Evolutionary conservation across 352 stramenopile species (phyloP), one percentile per base, ranked within the genome.

Genomic region (Globisporangium cylindrosporum): DNA sequence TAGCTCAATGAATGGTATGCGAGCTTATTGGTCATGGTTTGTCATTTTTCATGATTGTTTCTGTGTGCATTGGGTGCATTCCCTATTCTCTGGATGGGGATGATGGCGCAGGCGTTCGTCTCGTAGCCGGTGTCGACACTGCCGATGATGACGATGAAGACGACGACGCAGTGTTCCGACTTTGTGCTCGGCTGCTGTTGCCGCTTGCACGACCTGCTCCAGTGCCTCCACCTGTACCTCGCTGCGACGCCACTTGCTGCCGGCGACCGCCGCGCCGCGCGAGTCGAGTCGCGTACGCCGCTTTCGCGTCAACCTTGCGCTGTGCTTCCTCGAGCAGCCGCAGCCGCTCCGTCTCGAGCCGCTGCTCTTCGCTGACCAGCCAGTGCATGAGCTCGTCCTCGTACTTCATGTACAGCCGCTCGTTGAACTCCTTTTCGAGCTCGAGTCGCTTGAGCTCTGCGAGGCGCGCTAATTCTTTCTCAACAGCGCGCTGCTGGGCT

Each of bases 351-450:
- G 60, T 53, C 59, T 89, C 81, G 20, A 93, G 56, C 4, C 84
- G 73, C 24, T 67, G 55, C 55, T 82, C 70, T 56, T 93, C 82
- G 8, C 63, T 70, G 22, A 82, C 62, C 59, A 89, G 59, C 84
- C 84, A 93, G 38, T 72, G 69, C 74, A 77, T 87, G 64, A 77
- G 78, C 61, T 91, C 79, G 54, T 93, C 82, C 64, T 93, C 81
- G 68, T 90, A 93, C 67, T 86, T 78, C 78, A 93, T 89, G 43
- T 75, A 71, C 57, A 85, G 72, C 34, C 64, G 69, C 70, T 93
- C 84, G 32, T 83, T 73, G 43, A 79, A 67, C 69, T 93, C 79
- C 3, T 75, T 78, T 29, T 79, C 73, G 5, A 73, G 60, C 41
- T 89, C 82, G 12, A 79, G 67, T 3, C 69, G 67, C 32, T 68